A percentile compares a stretch with the other conserved stretches of the same genome.
Evolutionary conservation across 2,329 filamentous ascomycete genomes (phyloP).

Genomic region (Hypoxylon sp.): DNA sequence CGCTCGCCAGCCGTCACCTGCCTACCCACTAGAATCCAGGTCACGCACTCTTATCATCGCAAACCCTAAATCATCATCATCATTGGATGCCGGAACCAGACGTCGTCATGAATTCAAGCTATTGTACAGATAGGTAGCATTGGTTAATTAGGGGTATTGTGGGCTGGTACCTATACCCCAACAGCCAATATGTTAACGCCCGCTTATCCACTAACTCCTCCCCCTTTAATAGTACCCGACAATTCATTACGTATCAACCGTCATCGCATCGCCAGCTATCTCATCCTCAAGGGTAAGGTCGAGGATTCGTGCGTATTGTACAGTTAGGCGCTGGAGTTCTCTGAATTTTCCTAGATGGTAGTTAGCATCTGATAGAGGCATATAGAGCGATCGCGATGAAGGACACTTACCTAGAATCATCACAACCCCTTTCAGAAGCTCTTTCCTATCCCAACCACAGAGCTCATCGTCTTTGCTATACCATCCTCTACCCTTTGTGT

Average conservation of each 20-base stretch:
- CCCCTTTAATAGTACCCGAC: conserved; percentile 14
- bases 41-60: conserved; percentile 11
- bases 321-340: conserved; percentile 93
- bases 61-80: not conserved
- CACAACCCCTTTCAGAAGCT: conserved; percentile 90
- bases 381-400: conserved; percentile 5
- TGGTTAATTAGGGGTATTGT: conserved; percentile 20
- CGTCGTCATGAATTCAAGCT: conserved; percentile 19
- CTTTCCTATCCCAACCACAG: conserved; percentile 91
- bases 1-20: not conserved
- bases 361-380: conserved; percentile 53
- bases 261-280: conserved; percentile 59
- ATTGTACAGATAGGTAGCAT: conserved; percentile 30
- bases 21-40: conserved; percentile 1
- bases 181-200: conserved; percentile 23
- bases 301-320: conserved; percentile 90
- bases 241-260: conserved; percentile 47
- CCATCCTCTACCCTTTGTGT: conserved; percentile 71
- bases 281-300: conserved; percentile 70
- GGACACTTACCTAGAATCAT: conserved; percentile 85
- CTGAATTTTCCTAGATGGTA: conserved; percentile 84
- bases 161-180: conserved; percentile 29
- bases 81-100: conserved; percentile 7
- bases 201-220: conserved; percentile 23
- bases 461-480: conserved; percentile 78